Evolutionary conservation across 345 rosid species (phyloP), one percentile per base, ranked within the genome.

Genomic region (Diplotaxis tenuifolia): DNA sequence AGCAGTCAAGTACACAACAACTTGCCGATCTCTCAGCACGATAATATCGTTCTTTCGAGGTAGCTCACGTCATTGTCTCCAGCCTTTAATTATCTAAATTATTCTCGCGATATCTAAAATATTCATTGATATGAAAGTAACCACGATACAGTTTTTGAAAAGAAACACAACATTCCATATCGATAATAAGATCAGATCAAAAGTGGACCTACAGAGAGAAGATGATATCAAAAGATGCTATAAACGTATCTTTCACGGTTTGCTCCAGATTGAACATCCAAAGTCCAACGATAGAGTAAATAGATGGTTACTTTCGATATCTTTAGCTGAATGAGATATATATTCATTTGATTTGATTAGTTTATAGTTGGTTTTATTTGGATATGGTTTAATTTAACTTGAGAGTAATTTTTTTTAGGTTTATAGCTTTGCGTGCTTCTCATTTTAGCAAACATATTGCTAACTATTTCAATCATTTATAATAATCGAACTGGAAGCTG

Each of bases 61-160:
- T 45, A 67, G 78, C 55, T 59, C 16, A 49, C 45, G 78, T 74
- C 63, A 67, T 16, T 60, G 67, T 60, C 55, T 67, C 62, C 63
- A 67, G 62, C 71, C 50, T 73, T 38, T 38, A 25, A 19, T 38
- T 53, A 32, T 62, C 14, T 36, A n/a, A n/a, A 23, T 23, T 1
- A 59, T 47, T 27, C 59, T 57, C 9, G 56, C 3, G 54, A 11
- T 50, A n/a, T n/a, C n/a, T n/a, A n/a, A n/a, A n/a, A n/a, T n/a
- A n/a, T n/a, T n/a, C n/a, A n/a, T n/a, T n/a, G n/a, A n/a, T n/a
- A n/a, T n/a, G n/a, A n/a, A n/a, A n/a, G n/a, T n/a, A n/a, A n/a
- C n/a, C n/a, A n/a, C n/a, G n/a, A n/a, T n/a, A n/a, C n/a, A n/a
- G n/a, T n/a, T n/a, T n/a, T n/a, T n/a, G n/a, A n/a, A n/a, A n/a